phyloP scores from a whole-genome alignment of 1,139 yeast genomes.

The Yamadazyma pseudoaaseri region DNA sequence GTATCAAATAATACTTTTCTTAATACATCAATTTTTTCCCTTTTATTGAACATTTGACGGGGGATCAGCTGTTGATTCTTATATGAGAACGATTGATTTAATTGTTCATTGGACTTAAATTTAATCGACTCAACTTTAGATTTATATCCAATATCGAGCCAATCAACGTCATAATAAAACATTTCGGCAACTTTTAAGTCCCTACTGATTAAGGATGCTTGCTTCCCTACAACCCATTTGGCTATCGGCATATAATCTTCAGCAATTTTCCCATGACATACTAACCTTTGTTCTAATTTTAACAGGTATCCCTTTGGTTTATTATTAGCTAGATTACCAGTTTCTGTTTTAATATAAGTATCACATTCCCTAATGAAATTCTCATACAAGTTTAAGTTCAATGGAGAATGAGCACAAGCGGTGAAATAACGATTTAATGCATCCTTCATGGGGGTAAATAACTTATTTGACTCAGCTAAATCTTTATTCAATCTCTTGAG shows the following conservation, averaged over 20 bases:
- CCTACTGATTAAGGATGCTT: slow-evolving; percentile 30
- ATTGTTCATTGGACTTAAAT: slow-evolving; percentile 2
- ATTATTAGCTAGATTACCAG: slow-evolving; percentile 18
- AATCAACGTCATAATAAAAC: slow-evolving; percentile 66
- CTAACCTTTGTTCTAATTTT: slow-evolving; percentile 61
- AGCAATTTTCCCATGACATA: slow-evolving; percentile 62
- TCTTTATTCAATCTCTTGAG: slow-evolving; percentile 46
- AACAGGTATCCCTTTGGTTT: slow-evolving; percentile 36
- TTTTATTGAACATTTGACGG: slow-evolving; percentile 22
- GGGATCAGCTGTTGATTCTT: slow-evolving; percentile 14
- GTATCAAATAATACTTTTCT: slow-evolving; percentile 37
- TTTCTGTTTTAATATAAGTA: slow-evolving; percentile 31
- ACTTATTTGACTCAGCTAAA: slow-evolving; percentile 38
- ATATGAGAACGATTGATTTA: neutral
- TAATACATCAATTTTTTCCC: slow-evolving; percentile 42
- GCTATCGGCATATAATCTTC: slow-evolving; percentile 38
- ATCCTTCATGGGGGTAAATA: slow-evolving; percentile 54
- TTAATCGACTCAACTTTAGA: slow-evolving; percentile 1
- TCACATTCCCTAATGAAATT: slow-evolving; percentile 56
- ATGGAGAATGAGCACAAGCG: slow-evolving; percentile 54
- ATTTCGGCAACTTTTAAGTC: slow-evolving; percentile 49
- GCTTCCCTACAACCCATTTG: slow-evolving; percentile 31
- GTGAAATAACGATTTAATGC: slow-evolving; percentile 54
- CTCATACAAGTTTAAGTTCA: slow-evolving; percentile 61
- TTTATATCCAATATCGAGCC: slow-evolving; percentile 56